Evolutionary conservation across 2,329 filamentous ascomycete genomes (phyloP).

Genomic region (Aspergillus phoenicis): DNA sequence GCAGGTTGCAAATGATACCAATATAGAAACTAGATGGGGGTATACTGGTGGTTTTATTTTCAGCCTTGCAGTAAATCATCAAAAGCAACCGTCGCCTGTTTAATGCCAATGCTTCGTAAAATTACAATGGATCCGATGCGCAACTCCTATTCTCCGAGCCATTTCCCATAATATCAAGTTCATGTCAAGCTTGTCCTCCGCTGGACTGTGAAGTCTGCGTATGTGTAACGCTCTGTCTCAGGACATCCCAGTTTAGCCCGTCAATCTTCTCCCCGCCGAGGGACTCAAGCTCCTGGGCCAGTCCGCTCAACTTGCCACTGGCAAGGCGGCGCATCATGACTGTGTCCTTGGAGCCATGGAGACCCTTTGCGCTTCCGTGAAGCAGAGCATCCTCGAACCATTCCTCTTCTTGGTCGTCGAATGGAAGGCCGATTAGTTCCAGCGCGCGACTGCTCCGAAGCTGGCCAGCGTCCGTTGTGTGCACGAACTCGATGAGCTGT

Average conservation of each 20-base stretch:
- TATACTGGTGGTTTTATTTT: slow-evolving; percentile 3
- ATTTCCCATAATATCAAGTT: slow-evolving; percentile 16
- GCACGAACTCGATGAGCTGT: slow-evolving; percentile 62
- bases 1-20: too few species aligned
- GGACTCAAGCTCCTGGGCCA: slow-evolving; percentile 38
- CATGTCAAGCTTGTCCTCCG: slow-evolving; percentile 10
- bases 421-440: slow-evolving; percentile 72
- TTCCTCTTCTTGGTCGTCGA: slow-evolving; percentile 69
- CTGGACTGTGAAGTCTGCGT: slow-evolving; percentile 23
- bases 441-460: slow-evolving; percentile 59
- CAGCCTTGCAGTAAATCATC: neutral
- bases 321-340: slow-evolving; percentile 73
- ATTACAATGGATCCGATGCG: slow-evolving; percentile 16
- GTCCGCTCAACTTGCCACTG: slow-evolving; percentile 55
- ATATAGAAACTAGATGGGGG: neutral
- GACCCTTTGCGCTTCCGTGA: slow-evolving; percentile 63
- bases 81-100: slow-evolving; percentile 4
- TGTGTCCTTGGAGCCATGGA: slow-evolving; percentile 70
- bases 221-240: slow-evolving; percentile 41
- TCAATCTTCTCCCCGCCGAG: slow-evolving; percentile 51
- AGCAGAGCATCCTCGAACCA: slow-evolving; percentile 74
- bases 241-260: slow-evolving; percentile 56
- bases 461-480: slow-evolving; percentile 46
- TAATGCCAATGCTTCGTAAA: slow-evolving; percentile 10
- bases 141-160: slow-evolving; percentile 25